A percentile compares a stretch with the other conserved stretches of the same genome.
phyloP scores from a whole-genome alignment of 164 flowering plant species.

The Nelumbo lutea region DNA sequence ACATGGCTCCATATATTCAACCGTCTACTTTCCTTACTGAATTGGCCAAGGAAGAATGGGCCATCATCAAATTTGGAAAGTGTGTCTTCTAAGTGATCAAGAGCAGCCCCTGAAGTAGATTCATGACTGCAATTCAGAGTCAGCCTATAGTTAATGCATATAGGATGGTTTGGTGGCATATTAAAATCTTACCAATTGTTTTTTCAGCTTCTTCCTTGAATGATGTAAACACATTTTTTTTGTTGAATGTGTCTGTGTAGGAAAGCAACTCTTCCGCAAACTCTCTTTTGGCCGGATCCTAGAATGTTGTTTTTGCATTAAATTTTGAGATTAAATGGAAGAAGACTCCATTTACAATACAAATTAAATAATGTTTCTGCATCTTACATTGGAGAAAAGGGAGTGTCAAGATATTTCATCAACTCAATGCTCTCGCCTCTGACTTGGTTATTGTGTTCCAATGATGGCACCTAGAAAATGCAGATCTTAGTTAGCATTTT shows the following conservation, averaged over 20 bases:
- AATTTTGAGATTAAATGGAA: background rate
- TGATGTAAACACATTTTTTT: slow-evolving; percentile 25
- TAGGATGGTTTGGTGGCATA: too few species aligned
- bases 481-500: slow-evolving; percentile 36
- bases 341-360: background rate
- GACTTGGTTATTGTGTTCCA: slow-evolving; percentile 20
- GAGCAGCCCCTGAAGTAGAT: too few species aligned
- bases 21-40: too few species aligned
- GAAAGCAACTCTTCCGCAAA: slow-evolving; percentile 70
- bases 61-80: too few species aligned
- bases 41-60: too few species aligned
- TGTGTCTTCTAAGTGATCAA: too few species aligned
- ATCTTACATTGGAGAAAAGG: slow-evolving; percentile 65
- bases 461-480: slow-evolving; percentile 78
- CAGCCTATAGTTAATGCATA: too few species aligned
- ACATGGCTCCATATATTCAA: too few species aligned
- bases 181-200: slow-evolving; percentile 35
- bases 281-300: slow-evolving; percentile 69
- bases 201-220: slow-evolving; percentile 44
- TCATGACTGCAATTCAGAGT: too few species aligned
- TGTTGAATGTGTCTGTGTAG: slow-evolving; percentile 43
- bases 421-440: slow-evolving; percentile 80
- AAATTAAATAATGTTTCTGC: background rate
- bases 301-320: background rate
- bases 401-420: slow-evolving; percentile 61